Percentiles rank a stretch among this genome's conserved stretches.
phyloP scores from a whole-genome alignment of 192 early-diverging fungal genomes.

The Podila epicladia region DNA sequence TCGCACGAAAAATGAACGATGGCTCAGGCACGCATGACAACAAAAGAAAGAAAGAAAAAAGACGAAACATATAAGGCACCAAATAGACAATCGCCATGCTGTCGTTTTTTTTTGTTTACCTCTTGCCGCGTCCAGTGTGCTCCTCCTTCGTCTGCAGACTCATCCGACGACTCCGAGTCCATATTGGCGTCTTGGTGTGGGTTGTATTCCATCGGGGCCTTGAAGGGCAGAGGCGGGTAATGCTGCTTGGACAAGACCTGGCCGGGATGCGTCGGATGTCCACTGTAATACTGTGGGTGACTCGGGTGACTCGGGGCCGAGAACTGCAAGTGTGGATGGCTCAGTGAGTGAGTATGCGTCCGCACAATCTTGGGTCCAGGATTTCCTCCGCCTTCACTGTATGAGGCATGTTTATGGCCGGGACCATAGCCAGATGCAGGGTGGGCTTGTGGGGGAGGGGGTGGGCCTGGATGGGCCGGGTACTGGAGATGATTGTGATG shows the following conservation, averaged over 20 bases:
- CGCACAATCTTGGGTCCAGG: constrained; percentile 1
- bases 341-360: constrained; percentile 27
- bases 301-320: neutral
- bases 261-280: neutral
- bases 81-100: neutral
- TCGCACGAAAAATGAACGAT: too few relatives aligned
- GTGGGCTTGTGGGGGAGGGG: constrained; percentile 1
- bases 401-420: constrained; percentile 3
- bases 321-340: constrained; percentile 28
- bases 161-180: constrained; percentile 42
- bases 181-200: constrained; percentile 16
- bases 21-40: neutral
- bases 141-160: constrained; percentile 27
- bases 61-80: neutral
- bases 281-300: neutral
- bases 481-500: constrained; percentile 14
- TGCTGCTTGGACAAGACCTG: constrained; percentile 13
- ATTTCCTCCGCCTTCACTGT: constrained; percentile 5
- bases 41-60: neutral
- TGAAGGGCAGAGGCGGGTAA: neutral
- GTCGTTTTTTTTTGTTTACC: constrained; percentile 15
- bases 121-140: constrained; percentile 39
- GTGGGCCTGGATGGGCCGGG: constrained; percentile 1
- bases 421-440: neutral
- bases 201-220: neutral